These are phyloP conservation scores for Musa troglodytarum DNA, from an alignment of 176 grass and related monocot genomes.

Conservation along the genomic window DNA sequence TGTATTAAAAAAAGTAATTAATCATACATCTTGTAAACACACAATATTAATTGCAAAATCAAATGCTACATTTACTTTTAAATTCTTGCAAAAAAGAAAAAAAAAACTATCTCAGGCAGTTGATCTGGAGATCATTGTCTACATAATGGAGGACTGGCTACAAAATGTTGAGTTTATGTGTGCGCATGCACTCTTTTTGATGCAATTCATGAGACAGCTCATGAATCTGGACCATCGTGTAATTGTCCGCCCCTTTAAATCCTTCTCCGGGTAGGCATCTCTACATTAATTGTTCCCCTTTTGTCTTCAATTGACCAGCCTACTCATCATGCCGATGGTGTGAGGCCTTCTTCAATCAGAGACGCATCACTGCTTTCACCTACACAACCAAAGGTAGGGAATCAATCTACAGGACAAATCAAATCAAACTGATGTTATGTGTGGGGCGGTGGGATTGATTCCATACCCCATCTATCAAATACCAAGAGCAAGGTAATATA, in stretches of 20 bases:
- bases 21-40: too few relatives aligned
- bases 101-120: too few relatives aligned
- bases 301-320: neutral
- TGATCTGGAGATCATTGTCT: too few relatives aligned
- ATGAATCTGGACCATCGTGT: neutral
- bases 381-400: neutral
- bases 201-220: neutral
- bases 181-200: neutral
- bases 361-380: neutral
- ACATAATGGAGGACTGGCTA: neutral
- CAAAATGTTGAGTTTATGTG: neutral
- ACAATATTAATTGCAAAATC: too few relatives aligned
- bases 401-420: slow-evolving; percentile 2
- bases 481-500: too few relatives aligned
- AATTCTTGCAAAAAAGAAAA: too few relatives aligned
- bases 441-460: neutral
- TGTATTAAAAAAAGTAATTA: too few relatives aligned
- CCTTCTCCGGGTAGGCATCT: neutral
- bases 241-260: neutral
- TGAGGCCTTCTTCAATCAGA: neutral
- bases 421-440: neutral
- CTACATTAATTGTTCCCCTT: neutral
- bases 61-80: too few relatives aligned
- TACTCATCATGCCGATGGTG: neutral
- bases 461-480: neutral